Evolutionary conservation across 257 asterid species (phyloP).

Genomic region (Gentiana straminea): DNA sequence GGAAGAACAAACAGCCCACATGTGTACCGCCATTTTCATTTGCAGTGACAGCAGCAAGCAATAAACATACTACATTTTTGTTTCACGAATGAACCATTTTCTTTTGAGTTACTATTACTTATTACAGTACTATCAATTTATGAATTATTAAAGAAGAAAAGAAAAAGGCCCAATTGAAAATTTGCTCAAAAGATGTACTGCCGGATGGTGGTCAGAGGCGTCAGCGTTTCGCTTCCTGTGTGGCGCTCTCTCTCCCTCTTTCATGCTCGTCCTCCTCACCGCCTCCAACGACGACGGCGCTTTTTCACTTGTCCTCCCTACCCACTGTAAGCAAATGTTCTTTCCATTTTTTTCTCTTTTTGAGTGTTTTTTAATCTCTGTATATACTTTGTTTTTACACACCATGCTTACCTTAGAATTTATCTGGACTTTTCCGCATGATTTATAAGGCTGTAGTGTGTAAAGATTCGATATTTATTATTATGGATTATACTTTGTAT

Average conservation of each 20-base stretch:
- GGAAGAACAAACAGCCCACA: too few species aligned
- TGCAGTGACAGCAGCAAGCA: too few species aligned
- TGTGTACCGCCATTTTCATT: too few species aligned
- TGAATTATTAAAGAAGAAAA: too few species aligned
- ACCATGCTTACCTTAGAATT: too few species aligned
- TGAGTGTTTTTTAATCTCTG: conserved; percentile 3
- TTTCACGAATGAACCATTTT: too few species aligned
- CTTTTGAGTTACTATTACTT: too few species aligned
- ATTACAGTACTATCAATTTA: too few species aligned
- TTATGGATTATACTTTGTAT: too few species aligned
- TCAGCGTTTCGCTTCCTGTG: conserved; percentile 43
- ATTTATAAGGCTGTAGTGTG: background rate
- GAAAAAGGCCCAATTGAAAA: too few species aligned
- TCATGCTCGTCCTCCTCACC: conserved; percentile 31
- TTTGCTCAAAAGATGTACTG: conserved; percentile 1
- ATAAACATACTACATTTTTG: too few species aligned
- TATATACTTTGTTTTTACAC: background rate
- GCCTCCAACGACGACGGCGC: conserved; percentile 22
- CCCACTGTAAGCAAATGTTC: conserved; percentile 6
- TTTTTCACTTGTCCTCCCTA: conserved; percentile 24
- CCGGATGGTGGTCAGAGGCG: conserved; percentile 53
- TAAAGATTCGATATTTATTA: background rate
- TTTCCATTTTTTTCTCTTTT: too few species aligned
- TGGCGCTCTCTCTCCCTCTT: conserved; percentile 55
- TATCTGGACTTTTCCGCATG: background rate